Evolutionary conservation across 495 filamentous ascomycete genomes (phyloP).

Genomic region (Letharia columbiana): DNA sequence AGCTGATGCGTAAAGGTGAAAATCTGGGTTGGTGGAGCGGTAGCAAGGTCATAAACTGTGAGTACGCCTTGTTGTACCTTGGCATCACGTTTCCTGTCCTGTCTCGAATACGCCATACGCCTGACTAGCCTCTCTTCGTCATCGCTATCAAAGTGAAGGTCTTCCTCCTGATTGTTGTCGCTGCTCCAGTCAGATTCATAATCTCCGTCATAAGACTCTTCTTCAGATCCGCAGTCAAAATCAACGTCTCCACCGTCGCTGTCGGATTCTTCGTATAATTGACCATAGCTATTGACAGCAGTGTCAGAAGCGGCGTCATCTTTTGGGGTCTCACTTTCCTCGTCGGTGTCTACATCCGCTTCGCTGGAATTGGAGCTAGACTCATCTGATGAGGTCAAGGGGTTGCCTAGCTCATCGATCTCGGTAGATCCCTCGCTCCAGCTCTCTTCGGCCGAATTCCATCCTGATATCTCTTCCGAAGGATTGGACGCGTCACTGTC

Average conservation of each 20-base stretch:
- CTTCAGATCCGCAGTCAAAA: conserved; percentile 5
- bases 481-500: neutral
- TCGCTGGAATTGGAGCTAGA: neutral
- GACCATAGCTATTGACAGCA: conserved; percentile 3
- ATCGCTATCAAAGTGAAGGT: neutral
- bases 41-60: neutral
- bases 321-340: neutral
- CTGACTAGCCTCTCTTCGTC: neutral
- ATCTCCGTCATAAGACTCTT: conserved; percentile 1
- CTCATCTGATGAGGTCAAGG: conserved; percentile 2
- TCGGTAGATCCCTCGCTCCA: conserved; percentile 17
- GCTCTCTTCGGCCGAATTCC: conserved; percentile 15
- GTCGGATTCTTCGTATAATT: conserved; percentile 2
- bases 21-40: neutral
- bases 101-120: neutral
- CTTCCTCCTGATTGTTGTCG: neutral
- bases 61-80: conserved; percentile 8
- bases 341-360: neutral
- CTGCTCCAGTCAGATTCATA: neutral
- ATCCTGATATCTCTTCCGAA: neutral
- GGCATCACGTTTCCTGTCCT: neutral
- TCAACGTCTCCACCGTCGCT: neutral
- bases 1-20: conserved; percentile 8
- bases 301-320: conserved; percentile 4
- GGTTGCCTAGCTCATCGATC: conserved; percentile 1